Conservation (phyloP, 345 rosid genomes). For the Firmiana major region DNA sequence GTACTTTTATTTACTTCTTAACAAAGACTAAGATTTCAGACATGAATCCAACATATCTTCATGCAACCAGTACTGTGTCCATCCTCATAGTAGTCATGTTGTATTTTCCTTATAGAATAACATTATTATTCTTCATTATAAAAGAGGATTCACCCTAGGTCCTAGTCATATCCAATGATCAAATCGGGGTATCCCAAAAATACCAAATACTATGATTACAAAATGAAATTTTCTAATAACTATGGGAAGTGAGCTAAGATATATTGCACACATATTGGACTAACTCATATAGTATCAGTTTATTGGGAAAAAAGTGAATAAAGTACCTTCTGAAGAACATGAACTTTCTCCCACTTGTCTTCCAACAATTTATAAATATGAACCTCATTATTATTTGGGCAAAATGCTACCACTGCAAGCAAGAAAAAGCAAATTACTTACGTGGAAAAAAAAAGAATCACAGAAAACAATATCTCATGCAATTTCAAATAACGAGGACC, state of each 20-base stretch:
- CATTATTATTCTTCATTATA: background rate
- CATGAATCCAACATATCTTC: background rate
- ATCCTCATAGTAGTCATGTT: background rate
- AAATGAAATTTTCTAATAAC: background rate
- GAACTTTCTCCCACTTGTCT: conserved; percentile 85
- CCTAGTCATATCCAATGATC: background rate
- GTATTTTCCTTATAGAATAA: background rate
- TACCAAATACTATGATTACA: background rate
- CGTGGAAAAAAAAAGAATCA: background rate
- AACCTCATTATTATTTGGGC: conserved; percentile 90
- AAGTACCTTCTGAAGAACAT: conserved; percentile 50
- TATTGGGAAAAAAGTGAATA: background rate
- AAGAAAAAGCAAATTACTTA: conserved; percentile 1
- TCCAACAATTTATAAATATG: conserved; percentile 72
- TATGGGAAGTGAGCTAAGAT: background rate
- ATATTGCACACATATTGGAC: background rate
- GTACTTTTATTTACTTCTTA: background rate
- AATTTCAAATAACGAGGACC: background rate
- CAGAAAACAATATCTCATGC: background rate
- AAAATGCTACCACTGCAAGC: conserved; percentile 79
- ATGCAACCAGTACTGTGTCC: background rate
- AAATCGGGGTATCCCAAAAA: background rate
- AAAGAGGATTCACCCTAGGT: background rate
- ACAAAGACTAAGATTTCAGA: background rate
- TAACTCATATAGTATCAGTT: background rate